Evolutionary conservation across 2,329 filamentous ascomycete species (phyloP), one percentile per base, ranked within the genome.

Genomic region (Fusarium anguioides): DNA sequence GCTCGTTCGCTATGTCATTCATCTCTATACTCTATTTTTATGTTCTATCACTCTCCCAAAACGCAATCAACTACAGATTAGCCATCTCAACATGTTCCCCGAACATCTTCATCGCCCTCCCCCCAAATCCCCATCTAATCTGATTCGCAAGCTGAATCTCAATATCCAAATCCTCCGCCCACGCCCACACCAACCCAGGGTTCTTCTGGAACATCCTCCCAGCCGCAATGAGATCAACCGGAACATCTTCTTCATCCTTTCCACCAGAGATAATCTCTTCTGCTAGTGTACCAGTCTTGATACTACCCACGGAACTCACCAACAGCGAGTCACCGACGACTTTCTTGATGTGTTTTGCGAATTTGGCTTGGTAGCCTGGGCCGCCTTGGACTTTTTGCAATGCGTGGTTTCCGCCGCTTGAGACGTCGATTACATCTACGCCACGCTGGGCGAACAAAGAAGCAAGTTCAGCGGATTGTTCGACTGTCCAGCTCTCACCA

Each of bases 351-450:
- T 84, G 83, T 72, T 89, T 86, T 0, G 92, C 88, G 69, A 93
- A 90, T 0, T 84, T 86, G 1, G 85, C 89, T 77, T 95, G 92
- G 79, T 93, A 94, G 0, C 83, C 90, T 0, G 88, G 87, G 0
- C 86, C 87, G 4, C 79, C 74, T 23, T 83, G 80, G 51, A 91
- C 83, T 56, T 88, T 86, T 69, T 89, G 87, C 45, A 76, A 73
- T 0, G 82, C 77, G 71, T 93, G 87, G 45, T 86, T 86, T 5
- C 91, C 92, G 1, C 87, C 91, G 4, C 84, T 86, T 2, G 87
- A 90, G 10, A 94, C 85, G 71, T 96, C 93, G 2, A 96, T 79
- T 3, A 96, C 80, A 74, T 96, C 92, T 4, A 95, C 87, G 4
- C 92, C 92, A 14, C 79, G 81, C 3, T 87, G 84, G 0, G 88